phyloP scores from a whole-genome alignment of 345 rosid genomes.

The Aquilaria yunnanensis region DNA sequence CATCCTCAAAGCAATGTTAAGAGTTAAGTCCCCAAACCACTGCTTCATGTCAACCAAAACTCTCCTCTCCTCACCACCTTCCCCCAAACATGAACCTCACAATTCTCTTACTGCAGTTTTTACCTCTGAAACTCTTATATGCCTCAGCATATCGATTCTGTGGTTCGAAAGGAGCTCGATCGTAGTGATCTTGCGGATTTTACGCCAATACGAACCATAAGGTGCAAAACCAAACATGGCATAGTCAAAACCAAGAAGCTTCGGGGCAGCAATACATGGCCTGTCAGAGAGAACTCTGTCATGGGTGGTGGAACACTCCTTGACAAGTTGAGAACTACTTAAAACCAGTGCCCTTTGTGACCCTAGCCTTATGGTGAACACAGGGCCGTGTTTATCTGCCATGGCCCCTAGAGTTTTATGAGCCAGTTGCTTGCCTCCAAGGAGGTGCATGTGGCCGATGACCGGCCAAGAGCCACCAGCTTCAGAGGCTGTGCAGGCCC shows the following conservation, averaged over 20 bases:
- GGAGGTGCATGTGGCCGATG: conserved; percentile 29
- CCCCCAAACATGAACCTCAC: conserved; percentile 8
- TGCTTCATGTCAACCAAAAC: conserved; percentile 23
- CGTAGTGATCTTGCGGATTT: conserved; percentile 23
- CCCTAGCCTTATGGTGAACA: conserved; percentile 22
- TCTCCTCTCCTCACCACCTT: background rate
- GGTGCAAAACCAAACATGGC: conserved; percentile 35
- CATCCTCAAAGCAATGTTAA: conserved; percentile 29
- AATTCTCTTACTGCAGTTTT: conserved; percentile 9
- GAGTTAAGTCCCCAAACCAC: conserved; percentile 26
- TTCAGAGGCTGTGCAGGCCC: conserved; percentile 13
- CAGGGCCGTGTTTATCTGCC: conserved; percentile 31
- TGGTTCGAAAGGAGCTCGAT: conserved; percentile 25
- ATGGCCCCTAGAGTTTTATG: conserved; percentile 17
- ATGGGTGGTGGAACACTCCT: conserved; percentile 19
- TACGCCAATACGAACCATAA: conserved; percentile 29
- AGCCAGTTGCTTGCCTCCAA: conserved; percentile 10
- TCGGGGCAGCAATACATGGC: conserved; percentile 17
- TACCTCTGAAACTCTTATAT: conserved; percentile 17
- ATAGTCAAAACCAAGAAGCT: conserved; percentile 17
- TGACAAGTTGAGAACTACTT: conserved; percentile 24
- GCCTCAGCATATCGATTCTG: conserved; percentile 21
- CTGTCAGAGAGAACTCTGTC: conserved; percentile 20
- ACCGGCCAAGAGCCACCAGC: conserved; percentile 28
- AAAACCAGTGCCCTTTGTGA: conserved; percentile 17